Percentiles rank a stretch among this genome's conserved stretches.
phyloP scores from a whole-genome alignment of 2,329 filamentous ascomycete genomes.

The Calonectria henricotiae region DNA sequence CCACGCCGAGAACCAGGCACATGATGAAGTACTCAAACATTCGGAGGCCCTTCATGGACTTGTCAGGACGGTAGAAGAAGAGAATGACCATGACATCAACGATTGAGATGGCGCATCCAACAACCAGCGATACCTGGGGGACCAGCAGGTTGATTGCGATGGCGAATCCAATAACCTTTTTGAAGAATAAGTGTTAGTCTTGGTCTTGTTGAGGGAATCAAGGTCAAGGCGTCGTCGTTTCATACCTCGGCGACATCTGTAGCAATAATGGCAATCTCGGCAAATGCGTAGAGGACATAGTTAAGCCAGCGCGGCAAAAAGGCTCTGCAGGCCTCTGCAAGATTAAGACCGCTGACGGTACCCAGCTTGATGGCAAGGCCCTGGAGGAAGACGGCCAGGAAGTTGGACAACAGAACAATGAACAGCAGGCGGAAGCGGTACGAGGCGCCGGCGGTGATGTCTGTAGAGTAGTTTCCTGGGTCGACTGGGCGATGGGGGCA shows the following conservation, averaged over 20 bases:
- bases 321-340: constrained; percentile 77
- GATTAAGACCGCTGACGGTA: constrained; percentile 78
- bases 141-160: constrained; percentile 79
- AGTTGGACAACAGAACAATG: constrained; percentile 78
- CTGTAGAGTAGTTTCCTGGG: constrained; percentile 80
- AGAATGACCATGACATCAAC: constrained; percentile 79
- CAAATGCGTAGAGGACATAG: constrained; percentile 74
- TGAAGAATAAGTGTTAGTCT: background rate
- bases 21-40: constrained; percentile 78
- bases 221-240: too few species aligned
- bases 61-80: constrained; percentile 76
- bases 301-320: constrained; percentile 79
- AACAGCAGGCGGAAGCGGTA: constrained; percentile 79
- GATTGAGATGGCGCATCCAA: constrained; percentile 79
- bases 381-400: constrained; percentile 81
- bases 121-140: constrained; percentile 76
- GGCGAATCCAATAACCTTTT: constrained; percentile 78
- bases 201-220: too few species aligned
- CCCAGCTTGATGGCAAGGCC: constrained; percentile 80
- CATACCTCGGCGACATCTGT: constrained; percentile 77
- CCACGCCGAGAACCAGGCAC: constrained; percentile 77
- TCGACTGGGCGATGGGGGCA: constrained; percentile 63
- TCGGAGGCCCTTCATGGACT: constrained; percentile 72
- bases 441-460: constrained; percentile 77
- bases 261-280: constrained; percentile 79